A percentile compares a stretch with the other conserved stretches of the same genome.
phyloP scores from a whole-genome alignment of 169 alveolate species.

The Plasmodium vivax region DNA sequence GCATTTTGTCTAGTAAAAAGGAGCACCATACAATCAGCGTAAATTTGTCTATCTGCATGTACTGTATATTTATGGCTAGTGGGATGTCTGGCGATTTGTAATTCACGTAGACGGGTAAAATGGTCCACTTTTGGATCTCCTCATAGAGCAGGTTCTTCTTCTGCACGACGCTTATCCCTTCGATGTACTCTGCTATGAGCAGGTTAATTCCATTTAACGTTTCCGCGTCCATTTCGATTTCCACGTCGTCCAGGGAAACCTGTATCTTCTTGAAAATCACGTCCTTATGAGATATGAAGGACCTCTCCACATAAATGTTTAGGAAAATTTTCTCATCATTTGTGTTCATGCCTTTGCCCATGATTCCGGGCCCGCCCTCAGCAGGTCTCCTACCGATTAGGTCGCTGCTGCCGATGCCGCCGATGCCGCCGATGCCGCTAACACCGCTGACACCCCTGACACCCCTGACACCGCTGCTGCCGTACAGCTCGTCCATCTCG shows the following conservation, averaged over 20 bases:
- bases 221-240: slow-evolving; percentile 83
- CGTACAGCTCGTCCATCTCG: neutral
- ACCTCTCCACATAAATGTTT: slow-evolving; percentile 86
- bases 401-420: neutral
- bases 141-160: slow-evolving; percentile 56
- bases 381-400: neutral
- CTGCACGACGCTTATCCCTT: slow-evolving; percentile 44
- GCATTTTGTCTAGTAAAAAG: slow-evolving; percentile 86
- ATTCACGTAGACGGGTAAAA: slow-evolving; percentile 75
- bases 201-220: slow-evolving; percentile 67
- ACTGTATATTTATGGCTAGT: slow-evolving; percentile 82
- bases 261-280: slow-evolving; percentile 83
- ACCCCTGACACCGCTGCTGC: neutral
- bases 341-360: neutral
- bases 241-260: slow-evolving; percentile 85
- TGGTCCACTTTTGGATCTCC: slow-evolving; percentile 75
- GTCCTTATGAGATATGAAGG: slow-evolving; percentile 84
- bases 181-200: slow-evolving; percentile 69
- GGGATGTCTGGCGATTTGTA: slow-evolving; percentile 83
- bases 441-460: neutral
- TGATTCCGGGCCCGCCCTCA: neutral
- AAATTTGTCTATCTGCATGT: slow-evolving; percentile 83
- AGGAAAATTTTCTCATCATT: slow-evolving; percentile 77
- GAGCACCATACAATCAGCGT: slow-evolving; percentile 87
- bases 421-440: neutral